phyloP scores from a whole-genome alignment of 495 filamentous ascomycete species.

The Lophiostoma macrostomum region DNA sequence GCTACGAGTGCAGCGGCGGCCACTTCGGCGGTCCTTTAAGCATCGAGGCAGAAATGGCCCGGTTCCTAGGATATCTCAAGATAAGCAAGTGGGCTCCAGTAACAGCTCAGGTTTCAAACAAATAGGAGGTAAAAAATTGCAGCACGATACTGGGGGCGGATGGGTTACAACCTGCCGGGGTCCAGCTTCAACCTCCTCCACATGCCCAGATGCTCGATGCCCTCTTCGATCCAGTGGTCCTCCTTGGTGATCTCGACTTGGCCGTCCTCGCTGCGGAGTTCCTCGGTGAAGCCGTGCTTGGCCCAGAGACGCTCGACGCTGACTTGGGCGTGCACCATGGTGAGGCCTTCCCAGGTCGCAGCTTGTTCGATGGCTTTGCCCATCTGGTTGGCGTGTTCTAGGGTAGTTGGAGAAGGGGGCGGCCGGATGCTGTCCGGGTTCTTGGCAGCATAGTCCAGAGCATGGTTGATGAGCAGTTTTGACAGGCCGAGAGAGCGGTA shows the following conservation, averaged over 20 bases:
- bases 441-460: constrained; percentile 58
- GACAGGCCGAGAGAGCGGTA: constrained; percentile 65
- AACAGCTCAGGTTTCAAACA: too few relatives aligned
- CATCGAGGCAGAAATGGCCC: too few relatives aligned
- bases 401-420: constrained; percentile 24
- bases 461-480: constrained; percentile 58
- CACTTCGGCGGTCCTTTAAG: too few relatives aligned
- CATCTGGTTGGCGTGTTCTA: constrained; percentile 24
- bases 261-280: constrained; percentile 55
- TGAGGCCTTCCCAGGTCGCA: constrained; percentile 61
- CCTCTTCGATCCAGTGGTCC: constrained; percentile 71
- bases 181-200: constrained; percentile 45
- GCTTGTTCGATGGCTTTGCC: constrained; percentile 19
- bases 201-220: constrained; percentile 83
- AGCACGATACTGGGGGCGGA: too few relatives aligned
- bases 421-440: constrained; percentile 50
- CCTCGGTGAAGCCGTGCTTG: constrained; percentile 69
- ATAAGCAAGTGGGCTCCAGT: too few relatives aligned
- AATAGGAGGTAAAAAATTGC: too few relatives aligned
- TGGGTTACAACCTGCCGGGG: constrained; percentile 15
- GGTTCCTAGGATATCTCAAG: too few relatives aligned
- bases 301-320: constrained; percentile 58
- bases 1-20: too few relatives aligned
- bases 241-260: constrained; percentile 20
- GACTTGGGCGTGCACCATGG: constrained; percentile 72